A percentile compares a stretch with the other conserved stretches of the same genome.
These are phyloP conservation scores for Talaromyces liani DNA, from an alignment of 495 filamentous ascomycete genomes.

Conservation along the genomic window DNA sequence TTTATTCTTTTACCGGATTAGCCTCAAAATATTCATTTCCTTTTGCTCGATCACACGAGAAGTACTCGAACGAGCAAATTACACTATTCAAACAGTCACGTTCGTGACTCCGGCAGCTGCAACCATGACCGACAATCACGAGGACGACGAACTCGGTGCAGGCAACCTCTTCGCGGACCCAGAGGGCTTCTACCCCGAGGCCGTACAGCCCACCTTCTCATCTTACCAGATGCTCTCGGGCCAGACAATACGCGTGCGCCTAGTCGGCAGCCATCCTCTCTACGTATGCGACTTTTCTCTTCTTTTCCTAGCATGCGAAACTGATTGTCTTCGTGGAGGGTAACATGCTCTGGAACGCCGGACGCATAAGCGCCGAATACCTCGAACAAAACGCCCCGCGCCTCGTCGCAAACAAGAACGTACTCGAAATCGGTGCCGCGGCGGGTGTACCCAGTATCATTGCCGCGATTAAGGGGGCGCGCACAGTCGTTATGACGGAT, in stretches of 20 bases:
- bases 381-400: conserved; percentile 55
- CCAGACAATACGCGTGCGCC: conserved; percentile 58
- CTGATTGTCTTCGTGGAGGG: conserved; percentile 40
- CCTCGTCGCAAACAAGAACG: conserved; percentile 52
- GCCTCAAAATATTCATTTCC: background rate
- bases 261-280: conserved; percentile 84
- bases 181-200: conserved; percentile 63
- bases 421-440: conserved; percentile 87
- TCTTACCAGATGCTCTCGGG: conserved; percentile 62
- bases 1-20: background rate
- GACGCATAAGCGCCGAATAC: conserved; percentile 64
- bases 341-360: conserved; percentile 87
- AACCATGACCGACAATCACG: background rate
- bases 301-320: background rate
- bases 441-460: conserved; percentile 80
- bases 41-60: background rate
- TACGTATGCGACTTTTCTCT: conserved; percentile 52
- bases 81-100: background rate
- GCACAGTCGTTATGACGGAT: conserved; percentile 72
- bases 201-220: conserved; percentile 59
- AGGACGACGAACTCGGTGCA: conserved; percentile 15
- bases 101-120: background rate
- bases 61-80: background rate
- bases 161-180: conserved; percentile 71
- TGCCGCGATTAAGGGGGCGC: conserved; percentile 62